Evolutionary conservation across 1,139 yeast genomes (phyloP), one percentile per base, ranked within the genome.

Genomic region (Spathaspora sp.): DNA sequence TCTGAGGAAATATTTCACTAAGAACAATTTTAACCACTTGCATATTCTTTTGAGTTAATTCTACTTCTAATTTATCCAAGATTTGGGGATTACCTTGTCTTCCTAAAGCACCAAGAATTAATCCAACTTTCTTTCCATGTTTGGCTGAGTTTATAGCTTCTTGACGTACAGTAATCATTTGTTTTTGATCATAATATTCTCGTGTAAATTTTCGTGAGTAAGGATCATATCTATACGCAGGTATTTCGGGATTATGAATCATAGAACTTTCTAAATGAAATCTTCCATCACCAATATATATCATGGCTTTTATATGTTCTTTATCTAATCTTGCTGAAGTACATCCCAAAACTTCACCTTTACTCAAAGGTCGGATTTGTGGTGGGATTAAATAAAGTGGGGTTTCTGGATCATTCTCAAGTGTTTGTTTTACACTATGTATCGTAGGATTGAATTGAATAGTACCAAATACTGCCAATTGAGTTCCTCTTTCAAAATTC

Each of bases 271-370:
- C 99, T 42, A 93, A 71, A 65, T 93, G 99, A 68, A 93, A 93
- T 47, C 99, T 71, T 9, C 99, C 99, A 64, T 93, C 99, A 29
- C 99, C 99, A 26, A 93, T 76, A 59, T 93, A 93, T 3, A 93
- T 78, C 82, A 91, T 89, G 0, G 93, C 96, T 55, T 82, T 82
- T 41, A 80, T 77, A 39, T 81, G 84, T 3, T 74, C 71, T 33
- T 76, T 72, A 53, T 84, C 83, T 38, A 93, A 68, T 50, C 89
- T 70, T 16, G 96, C 95, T 0, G 97, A 89, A 0, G 99, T 93
- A 63, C 99, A 93, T 0, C 99, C 99, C 23, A 93, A 72, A 0
- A 95, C 96, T 63, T 93, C 99, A 43, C 99, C 99, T 57, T 89
- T 90, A 1, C 98, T 90, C 11, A 93, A 68, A 0, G 99, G 99